Base-by-base conservation (phyloP, 768 basidiomycete species). In the Plicaturopsis crispa region DNA sequence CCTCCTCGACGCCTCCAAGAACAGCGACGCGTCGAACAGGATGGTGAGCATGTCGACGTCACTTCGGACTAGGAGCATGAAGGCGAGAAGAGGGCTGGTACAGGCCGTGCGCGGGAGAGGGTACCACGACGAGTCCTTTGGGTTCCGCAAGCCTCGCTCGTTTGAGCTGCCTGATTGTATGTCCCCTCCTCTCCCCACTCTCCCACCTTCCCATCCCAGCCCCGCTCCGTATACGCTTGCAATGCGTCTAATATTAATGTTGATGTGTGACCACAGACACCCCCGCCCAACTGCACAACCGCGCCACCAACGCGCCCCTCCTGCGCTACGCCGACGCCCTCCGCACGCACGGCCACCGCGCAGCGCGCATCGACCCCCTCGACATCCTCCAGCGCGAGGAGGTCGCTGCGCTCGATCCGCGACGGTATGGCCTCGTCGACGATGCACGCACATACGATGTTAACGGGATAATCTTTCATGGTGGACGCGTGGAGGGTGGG, bases 321-420 rank as follows among this genome's bases (percentile, higher is more conserved):
- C 63, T 93, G 31, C 83, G 92, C 23, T 93, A 91, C 53, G 86
- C 91, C 8, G 92, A 94, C 54, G 82, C 84, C 2, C 72, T 94
- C 48, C 74, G 90, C n/a, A 80, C 70, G 0, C 85, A 90, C 46
- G 85, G 84, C 0, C 89, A 91, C 51, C 76, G 87, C 21, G 87
- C 88, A 3, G 88, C 89, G 0, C 69, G 73, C 31, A 84, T 94
- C 30, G 91, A 96, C 53, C 91, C 92, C 0, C 63, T 94, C 24
- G 89, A 91, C 57, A 61, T 94, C 36, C 81, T 94, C 21, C 80
- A 86, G 38, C 78, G 91, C 12, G 88, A 91, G 49, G 78, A 70
- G 35, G 77, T 88, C 47, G 78, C 71, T 18, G 89, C 89, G 4
- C 70, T 93, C 14, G 67, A 84, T 46, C 84, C 88, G 0, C 51